These are phyloP conservation scores for Fomitopsis palustris DNA, from an alignment of 1,284 basidiomycete genomes.

Conservation along the genomic window DNA sequence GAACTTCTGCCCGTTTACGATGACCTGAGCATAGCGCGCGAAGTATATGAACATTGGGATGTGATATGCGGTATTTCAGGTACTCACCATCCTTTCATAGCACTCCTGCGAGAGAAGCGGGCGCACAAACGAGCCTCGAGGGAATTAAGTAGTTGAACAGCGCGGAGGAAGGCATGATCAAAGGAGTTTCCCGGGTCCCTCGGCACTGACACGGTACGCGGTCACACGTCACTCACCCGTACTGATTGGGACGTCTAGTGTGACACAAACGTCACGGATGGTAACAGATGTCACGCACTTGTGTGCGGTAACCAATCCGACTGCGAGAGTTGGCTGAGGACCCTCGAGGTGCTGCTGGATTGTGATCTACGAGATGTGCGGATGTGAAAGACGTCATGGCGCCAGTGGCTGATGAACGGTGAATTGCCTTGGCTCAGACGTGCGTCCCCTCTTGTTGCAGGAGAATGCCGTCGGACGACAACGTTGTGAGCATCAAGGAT, in stretches of 20 bases:
- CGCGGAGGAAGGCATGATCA: background rate
- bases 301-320: background rate
- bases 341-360: background rate
- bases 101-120: background rate
- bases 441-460: too few species aligned
- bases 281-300: background rate
- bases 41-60: background rate
- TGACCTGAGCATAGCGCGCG: constrained; percentile 44
- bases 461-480: too few species aligned
- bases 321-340: background rate
- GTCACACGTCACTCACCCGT: background rate
- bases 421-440: too few species aligned
- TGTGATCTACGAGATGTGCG: background rate
- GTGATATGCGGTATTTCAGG: background rate
- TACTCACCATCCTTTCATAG: background rate
- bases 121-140: background rate
- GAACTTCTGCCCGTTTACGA: constrained; percentile 80
- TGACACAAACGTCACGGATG: background rate
- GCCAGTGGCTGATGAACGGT: background rate
- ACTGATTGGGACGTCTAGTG: background rate
- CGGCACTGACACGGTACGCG: constrained; percentile 3
- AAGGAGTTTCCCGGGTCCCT: background rate
- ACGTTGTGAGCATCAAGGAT: too few species aligned
- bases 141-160: background rate
- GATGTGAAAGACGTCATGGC: background rate